These are phyloP conservation scores for Sideroxylon spinosum DNA, from an alignment of 179 eudicot genomes.

Conservation along the genomic window DNA sequence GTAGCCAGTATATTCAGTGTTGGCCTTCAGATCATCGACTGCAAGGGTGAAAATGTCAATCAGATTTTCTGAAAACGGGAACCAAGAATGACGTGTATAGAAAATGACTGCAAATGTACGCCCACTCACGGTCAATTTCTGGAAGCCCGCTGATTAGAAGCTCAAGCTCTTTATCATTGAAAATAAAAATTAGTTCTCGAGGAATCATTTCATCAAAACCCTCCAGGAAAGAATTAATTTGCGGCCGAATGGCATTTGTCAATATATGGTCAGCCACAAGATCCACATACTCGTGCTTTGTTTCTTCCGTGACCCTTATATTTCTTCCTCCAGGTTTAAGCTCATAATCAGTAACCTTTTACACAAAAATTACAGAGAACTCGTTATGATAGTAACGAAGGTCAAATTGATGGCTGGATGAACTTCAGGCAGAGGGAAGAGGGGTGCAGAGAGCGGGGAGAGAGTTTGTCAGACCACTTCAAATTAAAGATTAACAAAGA, in stretches of 20 bases:
- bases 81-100: neutral
- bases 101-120: constrained; percentile 4
- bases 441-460: neutral
- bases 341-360: constrained; percentile 91
- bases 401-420: neutral
- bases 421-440: neutral
- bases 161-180: constrained; percentile 96
- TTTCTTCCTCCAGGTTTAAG: constrained; percentile 99
- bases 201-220: constrained; percentile 92
- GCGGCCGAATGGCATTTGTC: constrained; percentile 98
- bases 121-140: constrained; percentile 85
- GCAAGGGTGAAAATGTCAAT: constrained; percentile 28
- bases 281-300: constrained; percentile 95
- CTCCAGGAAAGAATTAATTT: constrained; percentile 86
- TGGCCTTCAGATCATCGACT: constrained; percentile 97
- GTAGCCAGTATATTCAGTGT: constrained; percentile 91
- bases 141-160: constrained; percentile 98
- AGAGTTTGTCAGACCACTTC: neutral
- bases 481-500: neutral
- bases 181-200: constrained; percentile 81
- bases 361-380: constrained; percentile 12
- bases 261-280: constrained; percentile 97
- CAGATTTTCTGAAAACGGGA: constrained; percentile 5
- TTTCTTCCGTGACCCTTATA: constrained; percentile 93
- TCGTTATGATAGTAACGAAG: neutral